Evolutionary conservation across 768 basidiomycete genomes (phyloP), one percentile per base, ranked within the genome.

Genomic region (Rhodotorula toruloides): DNA sequence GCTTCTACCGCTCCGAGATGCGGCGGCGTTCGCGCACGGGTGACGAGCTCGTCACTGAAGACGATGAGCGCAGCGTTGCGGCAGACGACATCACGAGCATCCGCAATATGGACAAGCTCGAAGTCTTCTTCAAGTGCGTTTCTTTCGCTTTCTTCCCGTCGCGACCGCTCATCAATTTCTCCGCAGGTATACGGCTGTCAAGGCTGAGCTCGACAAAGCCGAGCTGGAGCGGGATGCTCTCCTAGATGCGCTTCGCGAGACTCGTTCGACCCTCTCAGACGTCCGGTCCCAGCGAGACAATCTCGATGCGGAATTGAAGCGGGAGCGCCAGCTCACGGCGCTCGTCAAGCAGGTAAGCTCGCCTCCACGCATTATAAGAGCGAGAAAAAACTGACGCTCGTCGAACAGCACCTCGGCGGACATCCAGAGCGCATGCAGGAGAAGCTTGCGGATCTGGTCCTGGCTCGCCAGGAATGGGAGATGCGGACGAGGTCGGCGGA

Each of bases 51-150:
- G 27, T 16, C 14, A 31, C 39, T 13, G 39, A 27, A 4, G 8
- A 27, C 25, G 49, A 44, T 14, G 50, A 27, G 0, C 31, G 32
- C 34, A n/a, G 36, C 27, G 0, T 40, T 40, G 34, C 42, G 50
- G 14, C 40, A 19, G 25, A n/a, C 14, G 50, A 50, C 16, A 58
- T 66, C 29, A 40, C 56, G 13, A 47, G 36, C 31, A 54, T 69
- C 29, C 58, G 63, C 0, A 55, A 19, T 5, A 63, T 71, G 53
- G 70, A 71, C 61, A 71, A 71, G 62, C 55, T 71, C n/a, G 61
- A 67, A 58, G 58, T 71, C 37, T 71, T 63, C 49, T 67, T 71
- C 68, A 60, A 61, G 70, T 64, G 25, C 44, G 68, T 48, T 16
- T 10, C 14, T 36, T 46, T 21, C 40, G 7, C 27, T 40, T n/a